Conservation (phyloP, 179 eudicot genomes). For the Beta lomatogona region DNA sequence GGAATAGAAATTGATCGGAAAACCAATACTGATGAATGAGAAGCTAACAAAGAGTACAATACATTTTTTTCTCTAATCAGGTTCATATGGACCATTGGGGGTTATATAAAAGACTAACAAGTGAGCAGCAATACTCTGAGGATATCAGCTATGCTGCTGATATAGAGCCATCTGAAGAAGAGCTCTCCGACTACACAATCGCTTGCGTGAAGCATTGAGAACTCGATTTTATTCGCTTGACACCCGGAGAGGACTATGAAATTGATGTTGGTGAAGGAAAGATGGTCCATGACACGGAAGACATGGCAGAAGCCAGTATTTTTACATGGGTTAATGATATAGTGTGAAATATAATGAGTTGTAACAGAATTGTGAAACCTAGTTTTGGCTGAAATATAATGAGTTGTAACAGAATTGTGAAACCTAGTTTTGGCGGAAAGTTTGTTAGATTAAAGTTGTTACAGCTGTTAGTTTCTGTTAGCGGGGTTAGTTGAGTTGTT, state of each 20-base stretch:
- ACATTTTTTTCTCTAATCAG: constrained; percentile 36
- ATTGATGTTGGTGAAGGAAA: constrained; percentile 91
- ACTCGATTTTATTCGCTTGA: constrained; percentile 76
- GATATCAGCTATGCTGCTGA: constrained; percentile 39
- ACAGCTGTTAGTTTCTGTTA: no score
- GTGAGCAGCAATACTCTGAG: constrained; percentile 70
- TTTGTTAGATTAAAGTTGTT: no score
- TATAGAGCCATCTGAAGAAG: constrained; percentile 64
- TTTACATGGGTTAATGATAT: constrained; percentile 65
- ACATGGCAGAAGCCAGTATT: constrained; percentile 73
- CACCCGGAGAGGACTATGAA: constrained; percentile 76
- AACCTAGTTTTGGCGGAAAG: no score
- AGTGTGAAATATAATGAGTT: constrained; percentile 78
- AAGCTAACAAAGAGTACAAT: background rate
- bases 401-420: no score
- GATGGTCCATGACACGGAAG: constrained; percentile 67
- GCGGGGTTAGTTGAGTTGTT: no score
- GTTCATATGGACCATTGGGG: constrained; percentile 65
- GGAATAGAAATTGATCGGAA: background rate
- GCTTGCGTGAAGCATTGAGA: constrained; percentile 94
- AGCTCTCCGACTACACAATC: constrained; percentile 63
- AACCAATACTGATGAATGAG: background rate
- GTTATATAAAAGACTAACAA: constrained; percentile 59
- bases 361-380: no score
- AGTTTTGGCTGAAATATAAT: no score